These are phyloP conservation scores for Acacia crassicarpa DNA, from an alignment of 306 rosid species.

Conservation along the genomic window DNA sequence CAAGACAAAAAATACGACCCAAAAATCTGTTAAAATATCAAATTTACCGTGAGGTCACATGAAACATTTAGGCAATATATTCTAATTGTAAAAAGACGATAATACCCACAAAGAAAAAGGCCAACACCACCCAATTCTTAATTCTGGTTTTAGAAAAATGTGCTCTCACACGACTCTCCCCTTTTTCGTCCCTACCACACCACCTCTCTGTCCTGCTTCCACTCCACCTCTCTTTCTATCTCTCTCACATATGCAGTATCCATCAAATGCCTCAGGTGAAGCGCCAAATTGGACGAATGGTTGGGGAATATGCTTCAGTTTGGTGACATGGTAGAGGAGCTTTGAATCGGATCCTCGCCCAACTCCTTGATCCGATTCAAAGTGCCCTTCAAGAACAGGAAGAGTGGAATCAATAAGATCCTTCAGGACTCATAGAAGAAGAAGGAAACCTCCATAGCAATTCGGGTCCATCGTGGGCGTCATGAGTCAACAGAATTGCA, in stretches of 20 bases:
- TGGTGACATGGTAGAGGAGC: conserved; percentile 86
- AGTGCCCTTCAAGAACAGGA: conserved; percentile 75
- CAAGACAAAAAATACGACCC: too few species aligned
- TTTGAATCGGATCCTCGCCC: conserved; percentile 52
- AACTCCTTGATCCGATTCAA: conserved; percentile 39
- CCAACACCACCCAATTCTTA: too few species aligned
- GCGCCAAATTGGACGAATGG: conserved; percentile 78
- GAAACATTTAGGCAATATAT: too few species aligned
- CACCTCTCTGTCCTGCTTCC: too few species aligned
- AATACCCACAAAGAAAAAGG: too few species aligned
- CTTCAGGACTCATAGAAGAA: conserved; percentile 64
- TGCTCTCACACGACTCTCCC: too few species aligned
- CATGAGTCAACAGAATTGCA: conserved; percentile 68
- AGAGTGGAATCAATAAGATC: conserved; percentile 69
- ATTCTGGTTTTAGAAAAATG: too few species aligned
- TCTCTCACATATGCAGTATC: conserved; percentile 34
- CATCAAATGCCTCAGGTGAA: conserved; percentile 72
- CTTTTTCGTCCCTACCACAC: too few species aligned
- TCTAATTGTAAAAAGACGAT: too few species aligned
- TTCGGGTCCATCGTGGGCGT: conserved; percentile 66
- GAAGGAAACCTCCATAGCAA: conserved; percentile 70
- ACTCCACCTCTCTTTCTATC: too few species aligned
- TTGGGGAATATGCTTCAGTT: conserved; percentile 80
- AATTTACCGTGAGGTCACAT: too few species aligned
- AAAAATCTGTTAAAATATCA: too few species aligned